A percentile compares a stretch with the other conserved stretches of the same genome.
Evolutionary conservation across 2,329 filamentous ascomycete species (phyloP).

Genomic region (Daldinia eschscholtzii): DNA sequence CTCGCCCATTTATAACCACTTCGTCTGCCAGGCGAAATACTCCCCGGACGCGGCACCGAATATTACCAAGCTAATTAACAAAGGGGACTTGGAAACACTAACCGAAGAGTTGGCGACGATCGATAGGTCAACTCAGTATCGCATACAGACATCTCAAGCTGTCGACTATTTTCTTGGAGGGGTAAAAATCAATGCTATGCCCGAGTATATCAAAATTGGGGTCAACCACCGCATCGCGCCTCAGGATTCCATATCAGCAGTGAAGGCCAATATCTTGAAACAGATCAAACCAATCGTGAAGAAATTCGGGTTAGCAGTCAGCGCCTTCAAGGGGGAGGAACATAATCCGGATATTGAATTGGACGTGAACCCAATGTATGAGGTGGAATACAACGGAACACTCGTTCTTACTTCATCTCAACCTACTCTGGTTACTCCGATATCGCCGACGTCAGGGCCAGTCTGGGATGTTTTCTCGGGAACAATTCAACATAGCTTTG

Average conservation of each 20-base stretch:
- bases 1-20: conserved; percentile 50
- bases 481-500: conserved; percentile 50
- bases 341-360: conserved; percentile 48
- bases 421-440: conserved; percentile 53
- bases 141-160: conserved; percentile 69
- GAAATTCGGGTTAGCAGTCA: conserved; percentile 62
- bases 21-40: conserved; percentile 54
- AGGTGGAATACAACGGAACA: conserved; percentile 58
- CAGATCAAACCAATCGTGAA: conserved; percentile 61
- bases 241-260: conserved; percentile 61
- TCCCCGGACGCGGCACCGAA: conserved; percentile 51
- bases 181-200: conserved; percentile 70
- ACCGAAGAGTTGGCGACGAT: conserved; percentile 50
- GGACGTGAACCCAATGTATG: conserved; percentile 51
- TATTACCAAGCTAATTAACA: conserved; percentile 51
- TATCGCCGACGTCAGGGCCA: conserved; percentile 53
- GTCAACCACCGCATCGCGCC: conserved; percentile 71
- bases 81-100: conserved; percentile 51
- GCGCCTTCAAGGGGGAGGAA: conserved; percentile 60
- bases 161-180: conserved; percentile 67
- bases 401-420: conserved; percentile 54
- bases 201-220: conserved; percentile 64
- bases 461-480: conserved; percentile 53
- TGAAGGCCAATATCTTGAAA: conserved; percentile 61
- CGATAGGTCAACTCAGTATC: conserved; percentile 60